These are phyloP conservation scores for Neospermospora avenae DNA, from an alignment of 2,329 filamentous ascomycete genomes.

Conservation along the genomic window DNA sequence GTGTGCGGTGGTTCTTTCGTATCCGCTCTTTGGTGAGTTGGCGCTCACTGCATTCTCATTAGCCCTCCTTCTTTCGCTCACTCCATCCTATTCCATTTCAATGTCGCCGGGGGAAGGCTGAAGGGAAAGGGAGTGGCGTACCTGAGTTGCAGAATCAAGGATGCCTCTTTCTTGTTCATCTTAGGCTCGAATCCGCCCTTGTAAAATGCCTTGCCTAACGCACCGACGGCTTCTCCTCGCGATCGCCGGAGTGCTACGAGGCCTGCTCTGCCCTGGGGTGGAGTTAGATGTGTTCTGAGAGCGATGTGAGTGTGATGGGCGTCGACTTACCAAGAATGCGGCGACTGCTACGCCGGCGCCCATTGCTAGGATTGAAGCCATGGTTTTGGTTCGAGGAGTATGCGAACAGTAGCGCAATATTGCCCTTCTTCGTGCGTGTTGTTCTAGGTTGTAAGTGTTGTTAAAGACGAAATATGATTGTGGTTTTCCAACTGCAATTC, in stretches of 20 bases:
- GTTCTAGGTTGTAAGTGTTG: neutral
- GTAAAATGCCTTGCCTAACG: slow-evolving; percentile 88
- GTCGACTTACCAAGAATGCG: slow-evolving; percentile 59
- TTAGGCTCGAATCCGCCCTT: slow-evolving; percentile 97
- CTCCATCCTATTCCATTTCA: too few relatives aligned
- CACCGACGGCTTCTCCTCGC: slow-evolving; percentile 67
- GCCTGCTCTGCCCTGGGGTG: slow-evolving; percentile 77
- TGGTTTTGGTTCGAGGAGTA: slow-evolving; percentile 33
- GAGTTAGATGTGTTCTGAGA: slow-evolving; percentile 19
- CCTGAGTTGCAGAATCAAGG: slow-evolving; percentile 87
- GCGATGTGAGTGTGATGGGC: neutral
- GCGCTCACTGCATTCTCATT: slow-evolving; percentile 62
- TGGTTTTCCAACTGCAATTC: neutral
- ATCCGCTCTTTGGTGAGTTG: slow-evolving; percentile 87
- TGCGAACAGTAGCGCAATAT: neutral
- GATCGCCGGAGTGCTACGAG: slow-evolving; percentile 84
- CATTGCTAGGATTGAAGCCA: slow-evolving; percentile 58
- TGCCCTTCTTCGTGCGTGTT: neutral
- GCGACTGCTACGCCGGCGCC: slow-evolving; percentile 60
- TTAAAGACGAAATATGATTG: neutral
- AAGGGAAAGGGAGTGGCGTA: slow-evolving; percentile 41
- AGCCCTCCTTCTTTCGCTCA: neutral
- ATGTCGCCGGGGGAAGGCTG: too few relatives aligned
- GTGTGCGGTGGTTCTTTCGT: slow-evolving; percentile 88
- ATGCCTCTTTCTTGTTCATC: slow-evolving; percentile 90